Base-by-base conservation (phyloP, 768 basidiomycete species). In the Coprinopsis sp. region DNA sequence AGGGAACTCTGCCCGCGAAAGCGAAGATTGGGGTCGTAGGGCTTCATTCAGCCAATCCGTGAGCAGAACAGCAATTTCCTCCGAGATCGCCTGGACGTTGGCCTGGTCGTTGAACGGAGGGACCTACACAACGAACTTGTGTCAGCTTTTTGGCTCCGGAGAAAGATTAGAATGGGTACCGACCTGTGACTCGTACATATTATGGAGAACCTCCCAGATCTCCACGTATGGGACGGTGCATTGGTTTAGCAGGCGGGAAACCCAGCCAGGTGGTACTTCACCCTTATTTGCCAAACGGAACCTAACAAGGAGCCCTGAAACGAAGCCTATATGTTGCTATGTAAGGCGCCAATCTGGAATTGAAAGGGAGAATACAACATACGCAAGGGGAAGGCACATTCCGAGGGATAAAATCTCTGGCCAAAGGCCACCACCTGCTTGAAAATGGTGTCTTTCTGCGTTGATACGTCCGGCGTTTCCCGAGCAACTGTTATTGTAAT, bases 101-200 rank as follows among this genome's bases (percentile, higher is more conserved):
- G 71, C 73, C 57, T 88, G 88, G 37, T 80, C 78, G 58, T 89
- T 87, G 71, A 90, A 92, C 6, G 89, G 87, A 13, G 89, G 86
- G 18, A 90, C 76, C 87, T 90, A 52, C 4, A n/a, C n/a, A 4
- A 10, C 27, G 25, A 49, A 28, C 21, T 33, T 18, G 42, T 28
- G 30, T 44, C 48, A 44, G 14, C 23, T 33, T 22, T 24, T 11
- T 13, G 31, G 39, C 38, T 14, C 27, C 18, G 34, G 12, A 30
- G 29, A 28, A 30, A 16, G 41, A 14, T 30, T 6, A 33, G 14
- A 8, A 37, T 27, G n/a, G n/a, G n/a, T 50, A 63, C 72, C 57
- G 64, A 92, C 93, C 69, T 91, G 87, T 21, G 87, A 88, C 60
- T 91, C 87, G 51, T 89, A 88, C 77, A 91, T 85, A 60, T 85